These are phyloP conservation scores for Colletotrichum tropicale DNA, from an alignment of 2,329 filamentous ascomycete species.

Conservation along the genomic window DNA sequence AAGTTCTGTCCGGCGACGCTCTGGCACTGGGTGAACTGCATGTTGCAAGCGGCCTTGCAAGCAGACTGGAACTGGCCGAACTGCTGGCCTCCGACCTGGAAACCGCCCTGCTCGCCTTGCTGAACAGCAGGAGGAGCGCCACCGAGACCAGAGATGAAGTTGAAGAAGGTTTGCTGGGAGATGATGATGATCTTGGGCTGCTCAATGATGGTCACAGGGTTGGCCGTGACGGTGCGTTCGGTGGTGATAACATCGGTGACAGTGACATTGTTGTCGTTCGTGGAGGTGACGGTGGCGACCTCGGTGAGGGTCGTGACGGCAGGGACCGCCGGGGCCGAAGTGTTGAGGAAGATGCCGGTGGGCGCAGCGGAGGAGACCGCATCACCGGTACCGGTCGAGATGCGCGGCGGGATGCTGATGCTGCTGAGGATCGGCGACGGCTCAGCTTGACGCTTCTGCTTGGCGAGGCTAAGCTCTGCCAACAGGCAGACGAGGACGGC, in stretches of 20 bases:
- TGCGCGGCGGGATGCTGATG: slow-evolving; percentile 2
- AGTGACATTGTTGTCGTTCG: slow-evolving; percentile 7
- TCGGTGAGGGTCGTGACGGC: slow-evolving; percentile 10
- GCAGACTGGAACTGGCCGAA: slow-evolving; percentile 22
- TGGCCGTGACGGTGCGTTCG: slow-evolving; percentile 11
- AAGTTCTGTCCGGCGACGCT: slow-evolving; percentile 19
- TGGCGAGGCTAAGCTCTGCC: slow-evolving; percentile 15
- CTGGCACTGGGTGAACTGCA: slow-evolving; percentile 22
- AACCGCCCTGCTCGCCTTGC: slow-evolving; percentile 17
- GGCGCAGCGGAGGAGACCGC: neutral
- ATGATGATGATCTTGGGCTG: slow-evolving; percentile 21
- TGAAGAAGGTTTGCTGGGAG: slow-evolving; percentile 22
- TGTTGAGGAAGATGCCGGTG: slow-evolving; percentile 16
- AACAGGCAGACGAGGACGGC: slow-evolving; percentile 7
- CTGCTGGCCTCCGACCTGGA: slow-evolving; percentile 19
- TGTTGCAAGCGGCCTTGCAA: slow-evolving; percentile 19
- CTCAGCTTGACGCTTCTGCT: neutral
- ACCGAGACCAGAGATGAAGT: slow-evolving; percentile 21
- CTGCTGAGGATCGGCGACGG: slow-evolving; percentile 12
- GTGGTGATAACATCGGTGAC: slow-evolving; percentile 19
- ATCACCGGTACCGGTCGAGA: slow-evolving; percentile 3
- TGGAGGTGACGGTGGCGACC: slow-evolving; percentile 3
- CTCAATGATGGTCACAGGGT: slow-evolving; percentile 6
- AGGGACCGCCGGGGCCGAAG: slow-evolving; percentile 6
- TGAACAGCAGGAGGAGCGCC: slow-evolving; percentile 15